phyloP scores from a whole-genome alignment of 148 eudicot species.

The Chenopodium berlandieri region DNA sequence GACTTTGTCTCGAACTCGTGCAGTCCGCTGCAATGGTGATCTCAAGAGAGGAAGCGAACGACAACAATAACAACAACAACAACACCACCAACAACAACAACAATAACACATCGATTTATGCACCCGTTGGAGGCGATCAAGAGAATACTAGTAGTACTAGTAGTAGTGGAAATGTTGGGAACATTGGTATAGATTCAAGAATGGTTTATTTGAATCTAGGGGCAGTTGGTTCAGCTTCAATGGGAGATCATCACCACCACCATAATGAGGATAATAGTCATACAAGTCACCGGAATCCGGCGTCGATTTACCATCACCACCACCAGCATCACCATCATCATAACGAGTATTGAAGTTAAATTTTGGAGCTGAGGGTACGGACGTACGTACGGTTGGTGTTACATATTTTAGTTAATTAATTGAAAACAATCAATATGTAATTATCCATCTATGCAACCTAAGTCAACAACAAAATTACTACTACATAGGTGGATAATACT shows the following conservation, averaged over 20 bases:
- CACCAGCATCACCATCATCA: conserved; percentile 32
- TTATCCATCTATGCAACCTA: neutral
- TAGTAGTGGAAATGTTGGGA: conserved; percentile 43
- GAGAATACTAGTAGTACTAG: conserved; percentile 33
- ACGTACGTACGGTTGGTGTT: no score
- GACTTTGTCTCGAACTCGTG: conserved; percentile 86
- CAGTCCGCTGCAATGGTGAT: conserved; percentile 96
- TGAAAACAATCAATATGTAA: neutral
- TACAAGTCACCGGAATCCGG: conserved; percentile 23
- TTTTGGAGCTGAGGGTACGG: neutral
- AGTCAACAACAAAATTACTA: neutral
- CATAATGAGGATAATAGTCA: conserved; percentile 19
- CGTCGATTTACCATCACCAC: conserved; percentile 29
- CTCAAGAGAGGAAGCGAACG: conserved; percentile 74
- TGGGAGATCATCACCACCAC: conserved; percentile 20
- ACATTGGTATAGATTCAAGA: conserved; percentile 61
- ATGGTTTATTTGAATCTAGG: conserved; percentile 76
- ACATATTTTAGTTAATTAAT: neutral
- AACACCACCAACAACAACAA: neutral
- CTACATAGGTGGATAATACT: neutral
- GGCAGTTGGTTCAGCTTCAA: conserved; percentile 31
- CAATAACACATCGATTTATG: conserved; percentile 18
- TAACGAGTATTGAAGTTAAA: conserved; percentile 18
- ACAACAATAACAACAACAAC: neutral
- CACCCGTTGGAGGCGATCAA: conserved; percentile 22